Conservation (phyloP, 352 stramenopile species). For the Plasmopara viticola region DNA sequence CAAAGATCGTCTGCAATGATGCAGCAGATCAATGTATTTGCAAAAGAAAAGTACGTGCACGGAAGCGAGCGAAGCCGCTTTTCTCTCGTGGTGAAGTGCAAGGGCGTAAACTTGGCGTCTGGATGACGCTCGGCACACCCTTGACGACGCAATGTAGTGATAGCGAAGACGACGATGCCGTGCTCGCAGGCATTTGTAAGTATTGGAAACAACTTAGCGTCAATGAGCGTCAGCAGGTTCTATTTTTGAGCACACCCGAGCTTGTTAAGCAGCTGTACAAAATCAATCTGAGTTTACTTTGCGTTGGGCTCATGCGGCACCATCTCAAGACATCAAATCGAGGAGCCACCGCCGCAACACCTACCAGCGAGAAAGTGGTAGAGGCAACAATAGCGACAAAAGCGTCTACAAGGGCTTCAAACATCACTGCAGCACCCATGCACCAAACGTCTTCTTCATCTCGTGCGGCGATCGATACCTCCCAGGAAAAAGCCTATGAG, state of each 20-base stretch:
- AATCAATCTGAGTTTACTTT: slow-evolving; percentile 78
- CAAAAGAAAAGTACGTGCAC: slow-evolving; percentile 6
- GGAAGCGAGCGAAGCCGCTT: slow-evolving; percentile 42
- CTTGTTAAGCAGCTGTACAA: slow-evolving; percentile 86
- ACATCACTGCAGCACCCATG: neutral
- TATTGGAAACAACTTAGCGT: slow-evolving; percentile 69
- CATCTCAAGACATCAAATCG: slow-evolving; percentile 54
- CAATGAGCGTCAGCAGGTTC: slow-evolving; percentile 61
- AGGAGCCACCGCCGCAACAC: slow-evolving; percentile 4
- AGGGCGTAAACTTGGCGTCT: slow-evolving; percentile 10
- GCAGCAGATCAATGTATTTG: neutral
- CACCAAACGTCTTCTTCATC: slow-evolving; percentile 4
- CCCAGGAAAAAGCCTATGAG: slow-evolving; percentile 68
- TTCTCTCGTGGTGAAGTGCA: slow-evolving; percentile 6
- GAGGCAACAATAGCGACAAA: neutral
- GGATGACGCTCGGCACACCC: slow-evolving; percentile 22
- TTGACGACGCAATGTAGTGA: slow-evolving; percentile 11
- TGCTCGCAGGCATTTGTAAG: slow-evolving; percentile 29
- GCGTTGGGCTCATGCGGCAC: slow-evolving; percentile 77
- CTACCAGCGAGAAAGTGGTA: slow-evolving; percentile 6
- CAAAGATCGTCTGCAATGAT: slow-evolving; percentile 8
- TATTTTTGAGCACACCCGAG: slow-evolving; percentile 76
- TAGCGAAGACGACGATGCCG: slow-evolving; percentile 11
- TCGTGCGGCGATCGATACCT: slow-evolving; percentile 16
- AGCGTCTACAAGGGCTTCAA: neutral